These are phyloP conservation scores for Fusarium brevicatenulatum DNA, from an alignment of 2,329 filamentous ascomycete genomes.

Conservation along the genomic window DNA sequence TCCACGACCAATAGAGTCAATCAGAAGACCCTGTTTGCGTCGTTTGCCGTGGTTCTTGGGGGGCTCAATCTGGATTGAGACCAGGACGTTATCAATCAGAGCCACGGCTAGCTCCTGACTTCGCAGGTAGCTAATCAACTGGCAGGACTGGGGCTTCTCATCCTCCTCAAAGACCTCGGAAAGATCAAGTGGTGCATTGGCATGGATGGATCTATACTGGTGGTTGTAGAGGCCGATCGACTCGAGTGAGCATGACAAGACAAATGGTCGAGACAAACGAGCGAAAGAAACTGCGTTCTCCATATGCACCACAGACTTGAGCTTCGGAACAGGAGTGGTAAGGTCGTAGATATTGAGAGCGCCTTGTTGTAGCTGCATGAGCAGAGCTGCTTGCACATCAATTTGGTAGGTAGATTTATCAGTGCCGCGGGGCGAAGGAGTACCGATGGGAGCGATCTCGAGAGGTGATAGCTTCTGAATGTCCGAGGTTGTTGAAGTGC, in stretches of 20 bases:
- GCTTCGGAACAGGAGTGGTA: conserved; percentile 68
- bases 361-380: conserved; percentile 68
- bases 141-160: conserved; percentile 51
- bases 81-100: conserved; percentile 69
- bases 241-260: conserved; percentile 68
- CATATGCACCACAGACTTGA: conserved; percentile 64
- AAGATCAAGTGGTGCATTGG: conserved; percentile 57
- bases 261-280: conserved; percentile 72
- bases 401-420: conserved; percentile 59
- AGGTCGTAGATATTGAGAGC: conserved; percentile 72
- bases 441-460: conserved; percentile 52
- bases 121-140: conserved; percentile 70
- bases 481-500: conserved; percentile 38
- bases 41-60: conserved; percentile 66
- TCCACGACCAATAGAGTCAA: conserved; percentile 79
- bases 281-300: conserved; percentile 69
- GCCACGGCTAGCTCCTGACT: conserved; percentile 74
- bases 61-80: conserved; percentile 75
- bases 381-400: conserved; percentile 69
- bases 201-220: conserved; percentile 71
- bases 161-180: conserved; percentile 52
- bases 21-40: conserved; percentile 71
- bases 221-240: conserved; percentile 74
- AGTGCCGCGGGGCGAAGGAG: conserved; percentile 28
- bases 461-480: conserved; percentile 53